These are phyloP conservation scores for Penicillium italicum DNA, from an alignment of 2,329 filamentous ascomycete species.

Conservation along the genomic window DNA sequence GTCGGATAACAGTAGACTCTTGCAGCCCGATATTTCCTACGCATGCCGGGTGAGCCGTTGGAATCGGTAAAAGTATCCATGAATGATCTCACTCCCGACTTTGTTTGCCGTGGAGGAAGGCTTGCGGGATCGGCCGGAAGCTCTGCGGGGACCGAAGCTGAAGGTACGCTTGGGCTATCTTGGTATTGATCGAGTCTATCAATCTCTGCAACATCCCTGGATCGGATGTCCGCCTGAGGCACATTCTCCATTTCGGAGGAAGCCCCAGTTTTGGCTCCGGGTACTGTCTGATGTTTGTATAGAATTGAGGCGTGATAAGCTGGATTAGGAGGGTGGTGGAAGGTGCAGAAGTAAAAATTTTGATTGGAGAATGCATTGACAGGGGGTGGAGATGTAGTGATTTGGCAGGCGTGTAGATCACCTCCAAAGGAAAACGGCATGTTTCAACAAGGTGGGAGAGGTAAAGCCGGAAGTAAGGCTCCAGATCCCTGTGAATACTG, in stretches of 20 bases:
- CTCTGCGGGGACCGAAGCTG: background rate
- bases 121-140: background rate
- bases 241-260: too few species aligned
- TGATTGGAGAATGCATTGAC: background rate
- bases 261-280: too few species aligned
- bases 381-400: background rate
- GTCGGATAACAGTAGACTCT: background rate
- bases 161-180: background rate
- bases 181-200: too few species aligned
- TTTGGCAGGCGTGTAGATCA: background rate
- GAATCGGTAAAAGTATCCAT: background rate
- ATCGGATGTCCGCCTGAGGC: too few species aligned
- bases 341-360: background rate
- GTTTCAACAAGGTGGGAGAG: background rate
- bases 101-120: background rate
- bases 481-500: background rate
- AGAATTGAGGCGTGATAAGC: too few species aligned
- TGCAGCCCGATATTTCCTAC: background rate
- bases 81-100: background rate
- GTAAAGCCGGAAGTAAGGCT: background rate
- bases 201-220: too few species aligned
- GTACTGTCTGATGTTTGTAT: too few species aligned
- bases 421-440: background rate
- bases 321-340: too few species aligned
- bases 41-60: background rate